phyloP scores from a whole-genome alignment of 2,329 filamentous ascomycete genomes.

The Microcyclospora pomicola region DNA sequence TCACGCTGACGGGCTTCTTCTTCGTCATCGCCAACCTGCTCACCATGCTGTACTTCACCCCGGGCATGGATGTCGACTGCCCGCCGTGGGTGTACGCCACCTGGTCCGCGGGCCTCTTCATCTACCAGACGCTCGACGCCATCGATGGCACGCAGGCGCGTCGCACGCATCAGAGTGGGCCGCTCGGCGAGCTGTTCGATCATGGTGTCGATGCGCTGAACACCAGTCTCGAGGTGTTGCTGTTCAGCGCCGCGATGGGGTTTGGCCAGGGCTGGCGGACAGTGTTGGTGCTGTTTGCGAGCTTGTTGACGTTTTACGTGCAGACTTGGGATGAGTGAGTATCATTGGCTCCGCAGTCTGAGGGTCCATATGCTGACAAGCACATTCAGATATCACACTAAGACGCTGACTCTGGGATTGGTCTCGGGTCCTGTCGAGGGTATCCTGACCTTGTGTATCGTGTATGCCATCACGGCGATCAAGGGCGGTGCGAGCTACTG shows the following conservation, averaged over 20 bases:
- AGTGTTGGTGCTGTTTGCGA: constrained; percentile 57
- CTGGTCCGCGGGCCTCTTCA: constrained; percentile 78
- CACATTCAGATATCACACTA: constrained; percentile 60
- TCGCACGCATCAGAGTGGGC: constrained; percentile 81
- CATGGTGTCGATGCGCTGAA: constrained; percentile 96
- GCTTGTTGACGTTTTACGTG: constrained; percentile 85
- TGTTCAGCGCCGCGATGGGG: constrained; percentile 88
- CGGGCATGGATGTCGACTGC: constrained; percentile 85
- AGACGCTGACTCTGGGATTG: constrained; percentile 81
- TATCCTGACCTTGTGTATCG: constrained; percentile 64
- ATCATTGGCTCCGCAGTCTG: no score
- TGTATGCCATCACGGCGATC: constrained; percentile 73
- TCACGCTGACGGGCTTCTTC: constrained; percentile 86
- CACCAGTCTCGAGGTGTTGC: constrained; percentile 79
- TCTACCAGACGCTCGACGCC: constrained; percentile 97
- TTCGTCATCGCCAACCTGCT: constrained; percentile 84
- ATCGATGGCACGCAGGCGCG: constrained; percentile 91
- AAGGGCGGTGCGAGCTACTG: constrained; percentile 86
- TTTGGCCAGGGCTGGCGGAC: constrained; percentile 87
- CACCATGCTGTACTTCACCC: constrained; percentile 90
- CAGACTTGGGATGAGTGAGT: constrained; percentile 83
- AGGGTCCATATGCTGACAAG: no score
- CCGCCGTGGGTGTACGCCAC: constrained; percentile 88
- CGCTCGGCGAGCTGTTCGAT: constrained; percentile 90
- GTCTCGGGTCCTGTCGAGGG: constrained; percentile 93